phyloP scores from a whole-genome alignment of 495 filamentous ascomycete species.

The Thermothielavioides terrestris region DNA sequence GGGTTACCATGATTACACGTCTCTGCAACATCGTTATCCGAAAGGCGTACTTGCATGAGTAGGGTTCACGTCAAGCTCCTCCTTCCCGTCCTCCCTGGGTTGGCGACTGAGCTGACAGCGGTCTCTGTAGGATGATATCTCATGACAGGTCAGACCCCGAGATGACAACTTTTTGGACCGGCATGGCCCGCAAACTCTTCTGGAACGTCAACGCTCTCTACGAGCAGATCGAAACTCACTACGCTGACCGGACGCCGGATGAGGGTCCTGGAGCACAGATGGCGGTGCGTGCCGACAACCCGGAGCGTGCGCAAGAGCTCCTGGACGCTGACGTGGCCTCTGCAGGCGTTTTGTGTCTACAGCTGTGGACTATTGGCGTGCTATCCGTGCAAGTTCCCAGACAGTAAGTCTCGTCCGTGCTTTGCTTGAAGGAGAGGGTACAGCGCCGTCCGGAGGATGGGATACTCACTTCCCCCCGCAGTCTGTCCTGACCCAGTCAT shows the following conservation, averaged over 20 bases:
- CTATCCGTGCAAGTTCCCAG: slow-evolving; percentile 39
- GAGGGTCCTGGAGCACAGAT: slow-evolving; percentile 44
- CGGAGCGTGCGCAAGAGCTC: not conserved
- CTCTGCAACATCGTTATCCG: slow-evolving; percentile 45
- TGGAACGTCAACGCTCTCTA: slow-evolving; percentile 37
- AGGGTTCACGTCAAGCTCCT: slow-evolving; percentile 14
- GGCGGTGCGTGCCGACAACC: slow-evolving; percentile 27
- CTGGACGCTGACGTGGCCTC: slow-evolving; percentile 1
- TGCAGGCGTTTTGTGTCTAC: slow-evolving; percentile 41
- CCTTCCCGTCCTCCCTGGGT: no score
- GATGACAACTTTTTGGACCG: slow-evolving; percentile 29
- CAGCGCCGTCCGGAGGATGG: no score
- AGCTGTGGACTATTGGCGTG: slow-evolving; percentile 42
- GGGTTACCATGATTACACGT: slow-evolving; percentile 39
- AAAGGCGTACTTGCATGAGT: slow-evolving; percentile 41
- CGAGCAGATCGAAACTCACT: slow-evolving; percentile 41
- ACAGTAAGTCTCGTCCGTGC: slow-evolving; percentile 21
- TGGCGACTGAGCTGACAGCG: not conserved
- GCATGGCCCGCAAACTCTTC: slow-evolving; percentile 41
- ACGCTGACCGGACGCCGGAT: slow-evolving; percentile 29
- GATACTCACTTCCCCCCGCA: slow-evolving; percentile 8
- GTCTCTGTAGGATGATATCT: slow-evolving; percentile 32
- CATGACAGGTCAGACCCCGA: slow-evolving; percentile 29
- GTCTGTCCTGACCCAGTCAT: slow-evolving; percentile 31
- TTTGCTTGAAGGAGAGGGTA: not conserved